These are phyloP conservation scores for Hymenoscyphus albidus DNA, from an alignment of 2,329 filamentous ascomycete genomes.

Conservation along the genomic window DNA sequence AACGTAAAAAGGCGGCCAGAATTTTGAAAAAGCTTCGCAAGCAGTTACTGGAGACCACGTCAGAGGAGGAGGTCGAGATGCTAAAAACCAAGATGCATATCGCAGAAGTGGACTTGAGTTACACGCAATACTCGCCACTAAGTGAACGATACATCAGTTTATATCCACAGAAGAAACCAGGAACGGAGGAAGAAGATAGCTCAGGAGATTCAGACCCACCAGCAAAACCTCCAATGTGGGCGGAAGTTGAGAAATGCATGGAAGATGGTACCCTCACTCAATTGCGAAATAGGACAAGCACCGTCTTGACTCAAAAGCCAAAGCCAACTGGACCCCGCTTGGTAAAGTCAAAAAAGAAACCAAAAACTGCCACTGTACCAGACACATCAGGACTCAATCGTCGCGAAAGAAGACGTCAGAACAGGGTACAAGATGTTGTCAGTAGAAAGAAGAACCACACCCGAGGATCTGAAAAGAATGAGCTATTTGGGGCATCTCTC, in stretches of 20 bases:
- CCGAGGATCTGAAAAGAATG: conserved; percentile 29
- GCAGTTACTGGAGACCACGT: conserved; percentile 49
- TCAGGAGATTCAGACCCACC: conserved; percentile 30
- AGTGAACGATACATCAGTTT: conserved; percentile 66
- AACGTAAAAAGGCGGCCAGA: conserved; percentile 68
- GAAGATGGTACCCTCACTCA: conserved; percentile 43
- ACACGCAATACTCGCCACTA: conserved; percentile 69
- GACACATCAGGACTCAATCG: conserved; percentile 33
- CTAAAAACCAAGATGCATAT: conserved; percentile 59
- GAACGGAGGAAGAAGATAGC: conserved; percentile 33
- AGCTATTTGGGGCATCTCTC: conserved; percentile 29
- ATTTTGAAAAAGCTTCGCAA: conserved; percentile 62
- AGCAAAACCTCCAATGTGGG: conserved; percentile 59
- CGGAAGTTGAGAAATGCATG: conserved; percentile 61
- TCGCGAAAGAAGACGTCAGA: conserved; percentile 30
- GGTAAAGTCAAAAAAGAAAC: conserved; percentile 21
- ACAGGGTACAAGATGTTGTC: conserved; percentile 15
- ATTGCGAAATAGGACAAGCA: conserved; percentile 28
- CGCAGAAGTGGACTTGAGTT: conserved; percentile 71
- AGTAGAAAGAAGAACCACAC: conserved; percentile 29
- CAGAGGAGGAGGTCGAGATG: conserved; percentile 47
- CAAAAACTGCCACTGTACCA: conserved; percentile 12
- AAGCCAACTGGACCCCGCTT: conserved; percentile 20
- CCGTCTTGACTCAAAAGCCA: conserved; percentile 11
- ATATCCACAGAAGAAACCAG: conserved; percentile 45